Base-by-base conservation (phyloP, 441 rosid genomes). In the Bocquillonia castaneifolia region DNA sequence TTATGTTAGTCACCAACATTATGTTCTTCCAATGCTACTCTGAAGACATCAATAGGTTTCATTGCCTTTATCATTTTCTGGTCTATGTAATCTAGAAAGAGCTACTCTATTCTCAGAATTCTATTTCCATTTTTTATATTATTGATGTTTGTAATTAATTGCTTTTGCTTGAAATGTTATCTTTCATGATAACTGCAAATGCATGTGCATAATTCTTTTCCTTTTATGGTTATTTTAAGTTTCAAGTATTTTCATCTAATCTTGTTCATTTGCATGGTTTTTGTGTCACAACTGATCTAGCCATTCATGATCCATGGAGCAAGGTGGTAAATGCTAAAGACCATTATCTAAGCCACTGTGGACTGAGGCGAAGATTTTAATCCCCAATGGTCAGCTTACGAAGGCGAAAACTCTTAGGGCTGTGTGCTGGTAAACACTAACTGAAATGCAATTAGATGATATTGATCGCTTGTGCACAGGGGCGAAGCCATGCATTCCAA, bases 351-450 rank as follows among this genome's bases (percentile, higher is more conserved):
- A 66, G 70, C 54, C 37, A 54, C 65, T 61, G 36, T 42, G 63
- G 62, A 55, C 59, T 56, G 68, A 64, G 69, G 57, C 58, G 39
- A 64, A 59, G 68, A 60, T 62, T 77, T 26, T 61, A 53, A 61
- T 74, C 78, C 59, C 50, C 73, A 50, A 93, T 93, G 99, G 99
- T 93, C 79, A 93, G 99, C 90, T 74, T 91, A 78, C 70, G 99
- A 53, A 86, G 99, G 81, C 95, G 99, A 47, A 89, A 83, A 79
- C 92, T 91, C 64, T 68, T 91, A 78, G 99, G 97, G 55, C 84
- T 93, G 60, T 88, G 96, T 76, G 81, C 95, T 67, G 99, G 99
- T 93, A 87, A 83, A 53, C 32, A 29, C 74, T 64, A 7, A 60
- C 65, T 72, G 37, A 67, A 59, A 44, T 66, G 62, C 65, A 31